phyloP scores from a whole-genome alignment of 257 asterid genomes.

The Leptodermis oblonga region DNA sequence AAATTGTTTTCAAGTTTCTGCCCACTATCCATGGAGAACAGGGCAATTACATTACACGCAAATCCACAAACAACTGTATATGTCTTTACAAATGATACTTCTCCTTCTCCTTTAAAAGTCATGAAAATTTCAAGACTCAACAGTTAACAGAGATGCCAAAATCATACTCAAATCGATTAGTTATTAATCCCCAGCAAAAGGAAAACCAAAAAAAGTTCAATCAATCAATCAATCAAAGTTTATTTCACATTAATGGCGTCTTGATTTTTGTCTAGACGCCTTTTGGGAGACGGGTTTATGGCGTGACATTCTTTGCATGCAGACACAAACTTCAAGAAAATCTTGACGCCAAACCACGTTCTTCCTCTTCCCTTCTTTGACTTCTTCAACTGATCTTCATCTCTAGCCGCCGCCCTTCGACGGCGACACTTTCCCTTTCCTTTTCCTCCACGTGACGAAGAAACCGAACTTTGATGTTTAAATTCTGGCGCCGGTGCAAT shows the following conservation, averaged over 20 bases:
- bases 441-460: slow-evolving; percentile 39
- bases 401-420: neutral
- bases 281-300: slow-evolving; percentile 34
- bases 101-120: neutral
- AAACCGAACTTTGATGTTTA: slow-evolving; percentile 39
- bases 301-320: slow-evolving; percentile 85
- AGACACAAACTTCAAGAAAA: slow-evolving; percentile 46
- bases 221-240: neutral
- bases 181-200: neutral
- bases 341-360: slow-evolving; percentile 41
- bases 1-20: neutral
- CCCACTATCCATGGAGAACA: slow-evolving; percentile 4
- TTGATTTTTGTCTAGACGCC: slow-evolving; percentile 10
- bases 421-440: too few species aligned
- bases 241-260: neutral
- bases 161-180: neutral
- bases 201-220: neutral
- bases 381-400: slow-evolving; percentile 21
- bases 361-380: slow-evolving; percentile 16
- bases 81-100: neutral
- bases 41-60: slow-evolving; percentile 8
- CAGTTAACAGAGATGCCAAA: slow-evolving; percentile 8
- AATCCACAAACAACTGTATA: neutral
- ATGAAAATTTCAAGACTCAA: neutral
- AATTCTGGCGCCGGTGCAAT: slow-evolving; percentile 51